Percentiles rank a stretch among this genome's conserved stretches.
These are phyloP conservation scores for Trichoderma simmonsii DNA, from an alignment of 2,329 filamentous ascomycete genomes.

Conservation along the genomic window DNA sequence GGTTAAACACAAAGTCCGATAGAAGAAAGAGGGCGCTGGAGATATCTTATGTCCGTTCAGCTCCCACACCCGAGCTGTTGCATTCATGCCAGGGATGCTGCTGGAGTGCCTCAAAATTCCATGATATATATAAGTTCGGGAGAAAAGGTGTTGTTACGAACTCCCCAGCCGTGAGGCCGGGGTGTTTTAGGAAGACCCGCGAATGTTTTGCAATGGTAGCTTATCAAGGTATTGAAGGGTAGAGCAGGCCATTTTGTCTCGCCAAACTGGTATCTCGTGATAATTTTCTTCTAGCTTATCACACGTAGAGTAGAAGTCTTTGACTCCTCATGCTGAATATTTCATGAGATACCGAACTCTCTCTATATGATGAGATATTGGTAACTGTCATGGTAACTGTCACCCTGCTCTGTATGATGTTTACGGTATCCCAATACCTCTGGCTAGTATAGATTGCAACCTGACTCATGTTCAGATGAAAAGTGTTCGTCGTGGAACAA, in stretches of 20 bases:
- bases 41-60: background rate
- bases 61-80: background rate
- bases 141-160: background rate
- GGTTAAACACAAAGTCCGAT: background rate
- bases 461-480: background rate
- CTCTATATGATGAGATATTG: background rate
- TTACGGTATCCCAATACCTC: background rate
- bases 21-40: background rate
- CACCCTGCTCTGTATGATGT: background rate
- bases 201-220: background rate
- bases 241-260: background rate
- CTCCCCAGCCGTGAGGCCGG: background rate
- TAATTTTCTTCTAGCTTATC: background rate
- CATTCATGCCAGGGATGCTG: background rate
- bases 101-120: background rate
- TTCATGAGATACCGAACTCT: background rate
- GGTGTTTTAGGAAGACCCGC: background rate
- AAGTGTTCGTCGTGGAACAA: background rate
- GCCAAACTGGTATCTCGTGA: background rate
- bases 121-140: background rate
- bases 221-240: background rate
- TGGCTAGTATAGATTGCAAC: background rate
- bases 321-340: background rate
- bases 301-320: background rate
- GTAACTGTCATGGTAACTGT: background rate